Conservation (phyloP, 306 rosid species). For the Gleditsia sinensis region DNA sequence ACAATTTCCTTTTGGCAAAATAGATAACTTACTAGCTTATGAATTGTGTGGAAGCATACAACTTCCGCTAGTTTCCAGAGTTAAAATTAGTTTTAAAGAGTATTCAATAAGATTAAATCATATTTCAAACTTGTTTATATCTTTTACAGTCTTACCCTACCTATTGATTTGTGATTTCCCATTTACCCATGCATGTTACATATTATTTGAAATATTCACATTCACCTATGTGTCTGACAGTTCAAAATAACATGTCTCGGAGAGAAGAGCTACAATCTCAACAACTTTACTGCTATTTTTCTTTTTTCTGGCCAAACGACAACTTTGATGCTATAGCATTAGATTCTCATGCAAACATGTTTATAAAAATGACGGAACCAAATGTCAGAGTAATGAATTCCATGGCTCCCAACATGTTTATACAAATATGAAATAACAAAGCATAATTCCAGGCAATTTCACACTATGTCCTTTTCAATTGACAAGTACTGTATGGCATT, state of each 20-base stretch:
- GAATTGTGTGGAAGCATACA: constrained; percentile 30
- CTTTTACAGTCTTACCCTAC: background rate
- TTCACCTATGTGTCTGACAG: background rate
- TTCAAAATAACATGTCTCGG: background rate
- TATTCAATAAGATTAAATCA: constrained; percentile 10
- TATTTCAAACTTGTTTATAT: background rate
- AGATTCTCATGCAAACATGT: background rate
- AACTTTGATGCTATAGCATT: background rate
- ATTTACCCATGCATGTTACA: background rate
- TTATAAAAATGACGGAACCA: background rate
- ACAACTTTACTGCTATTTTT: background rate
- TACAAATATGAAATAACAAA: background rate
- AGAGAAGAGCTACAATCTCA: background rate
- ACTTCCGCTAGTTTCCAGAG: background rate
- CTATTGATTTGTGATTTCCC: background rate
- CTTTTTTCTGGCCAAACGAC: too few relatives aligned
- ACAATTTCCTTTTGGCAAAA: constrained; percentile 26
- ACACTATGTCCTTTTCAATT: constrained; percentile 2
- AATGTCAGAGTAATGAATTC: background rate
- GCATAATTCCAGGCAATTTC: background rate
- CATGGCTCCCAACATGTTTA: background rate
- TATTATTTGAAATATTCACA: background rate
- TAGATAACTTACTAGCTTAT: background rate
- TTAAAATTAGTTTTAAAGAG: background rate
- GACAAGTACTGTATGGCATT: background rate